Conservation (phyloP, 768 basidiomycete species). For the Leccinum broughii region DNA sequence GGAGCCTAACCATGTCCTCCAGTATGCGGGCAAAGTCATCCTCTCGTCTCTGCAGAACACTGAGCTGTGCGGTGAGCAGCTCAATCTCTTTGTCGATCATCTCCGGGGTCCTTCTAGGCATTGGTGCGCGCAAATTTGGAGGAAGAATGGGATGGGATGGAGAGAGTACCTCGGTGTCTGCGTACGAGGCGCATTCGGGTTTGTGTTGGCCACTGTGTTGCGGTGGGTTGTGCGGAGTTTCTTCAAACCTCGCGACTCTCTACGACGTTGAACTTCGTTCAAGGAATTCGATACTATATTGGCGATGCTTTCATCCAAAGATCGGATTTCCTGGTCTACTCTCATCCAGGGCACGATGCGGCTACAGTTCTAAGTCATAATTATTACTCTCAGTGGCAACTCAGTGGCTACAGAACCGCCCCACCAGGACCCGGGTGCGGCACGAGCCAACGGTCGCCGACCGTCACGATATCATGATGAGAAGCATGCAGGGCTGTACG, state of each 20-base stretch:
- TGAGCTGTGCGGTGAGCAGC: slow-evolving; percentile 40
- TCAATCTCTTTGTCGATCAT: slow-evolving; percentile 40
- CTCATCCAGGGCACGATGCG: not conserved
- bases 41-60: slow-evolving; percentile 38
- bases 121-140: slow-evolving; percentile 9
- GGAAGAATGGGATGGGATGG: not conserved
- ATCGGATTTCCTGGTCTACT: not conserved
- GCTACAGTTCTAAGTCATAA: not conserved
- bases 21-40: slow-evolving; percentile 42
- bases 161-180: slow-evolving; percentile 1
- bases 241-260: not conserved
- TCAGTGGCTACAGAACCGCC: not conserved
- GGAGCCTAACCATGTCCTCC: slow-evolving; percentile 40
- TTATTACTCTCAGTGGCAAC: not conserved
- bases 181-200: not conserved
- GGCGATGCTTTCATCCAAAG: not conserved
- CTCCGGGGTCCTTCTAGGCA: slow-evolving; percentile 22
- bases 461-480: not conserved
- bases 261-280: not conserved
- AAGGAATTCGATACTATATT: not conserved
- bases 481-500: not conserved
- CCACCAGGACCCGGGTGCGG: not conserved
- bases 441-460: not conserved
- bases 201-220: not conserved
- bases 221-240: not conserved